Base-by-base conservation (phyloP, 495 filamentous ascomycete genomes). In the Tetracladium setigerum region DNA sequence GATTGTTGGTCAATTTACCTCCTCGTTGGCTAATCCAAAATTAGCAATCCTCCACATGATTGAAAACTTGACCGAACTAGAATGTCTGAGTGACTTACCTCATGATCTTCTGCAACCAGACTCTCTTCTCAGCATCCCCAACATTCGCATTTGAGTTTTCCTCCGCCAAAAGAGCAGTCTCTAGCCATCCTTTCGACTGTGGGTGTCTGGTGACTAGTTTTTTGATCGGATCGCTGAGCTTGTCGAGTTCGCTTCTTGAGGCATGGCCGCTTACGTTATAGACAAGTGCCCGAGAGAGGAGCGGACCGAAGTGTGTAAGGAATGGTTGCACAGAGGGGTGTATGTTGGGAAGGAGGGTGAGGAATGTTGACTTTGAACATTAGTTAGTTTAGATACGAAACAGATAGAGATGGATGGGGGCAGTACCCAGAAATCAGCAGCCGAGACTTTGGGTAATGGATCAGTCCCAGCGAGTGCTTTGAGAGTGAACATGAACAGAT, bases 401-500 rank as follows among this genome's bases (percentile, higher is more conserved):
- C 17, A 9, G 12, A 14, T 30, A 33, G 27, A 49, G 12, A 30
- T 34, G 13, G 32, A 10, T 3, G 30, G n/a, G 24, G 31, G 5
- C 40, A 75, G 59, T 55, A 86, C 80, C 89, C 90, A 96, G 55
- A 96, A 91, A 19, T 81, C 73, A 22, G 81, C 78, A 0, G 89
- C 83, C 4, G 87, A 79, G 32, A 75, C 77, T 61, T 95, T 91
- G 1, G 89, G 86, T 30, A 96, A 70, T 0, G 84, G 77, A 31
- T 96, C 89, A 2, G 73, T 76, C 8, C 81, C 82, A 32, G 75
- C 69, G 15, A 98, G 65, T 31, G 86, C 78, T 50, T 82, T 71
- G 32, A 95, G 73, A 1, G 79, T 77, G 60, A 95, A 95, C 24
- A 83, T 65, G 58, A 95, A 80, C n/a, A 92, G 70, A 47, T 76